Percentiles rank a stretch among this genome's conserved stretches.
These are phyloP conservation scores for Cryptosporidium ubiquitum DNA, from an alignment of 169 alveolate genomes.

Conservation along the genomic window DNA sequence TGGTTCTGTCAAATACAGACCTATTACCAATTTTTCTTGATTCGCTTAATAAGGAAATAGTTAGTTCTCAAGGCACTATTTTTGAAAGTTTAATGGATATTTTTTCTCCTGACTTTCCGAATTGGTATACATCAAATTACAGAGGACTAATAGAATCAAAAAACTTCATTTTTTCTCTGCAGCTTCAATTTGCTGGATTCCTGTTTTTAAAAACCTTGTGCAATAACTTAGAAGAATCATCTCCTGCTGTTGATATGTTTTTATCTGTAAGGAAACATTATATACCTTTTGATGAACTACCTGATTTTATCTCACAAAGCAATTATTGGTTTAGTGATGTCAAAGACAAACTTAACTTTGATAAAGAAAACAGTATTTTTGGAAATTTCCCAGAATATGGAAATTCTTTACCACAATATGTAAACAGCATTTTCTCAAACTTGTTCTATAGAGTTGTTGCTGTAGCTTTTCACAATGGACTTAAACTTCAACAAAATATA, in stretches of 20 bases:
- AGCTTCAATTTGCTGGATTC: slow-evolving; percentile 33
- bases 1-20: not conserved
- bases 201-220: slow-evolving; percentile 16
- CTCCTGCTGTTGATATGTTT: not conserved
- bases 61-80: not conserved
- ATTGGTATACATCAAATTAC: slow-evolving; percentile 12
- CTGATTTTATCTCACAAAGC: slow-evolving; percentile 36
- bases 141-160: not conserved
- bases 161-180: not conserved
- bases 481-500: slow-evolving; percentile 36
- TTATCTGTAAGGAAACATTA: not conserved
- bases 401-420: slow-evolving; percentile 24
- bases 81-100: slow-evolving; percentile 70
- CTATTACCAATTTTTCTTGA: not conserved
- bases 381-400: not conserved
- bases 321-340: slow-evolving; percentile 48
- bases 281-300: slow-evolving; percentile 39
- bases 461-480: slow-evolving; percentile 39
- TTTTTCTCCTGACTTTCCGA: slow-evolving; percentile 68
- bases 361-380: slow-evolving; percentile 13
- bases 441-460: slow-evolving; percentile 33
- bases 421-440: slow-evolving; percentile 34
- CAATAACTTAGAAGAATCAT: not conserved
- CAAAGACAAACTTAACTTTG: slow-evolving; percentile 31
- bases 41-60: not conserved